These are phyloP conservation scores for Metschnikowia corniflorae DNA, from an alignment of 805 yeast species.

Conservation along the genomic window DNA sequence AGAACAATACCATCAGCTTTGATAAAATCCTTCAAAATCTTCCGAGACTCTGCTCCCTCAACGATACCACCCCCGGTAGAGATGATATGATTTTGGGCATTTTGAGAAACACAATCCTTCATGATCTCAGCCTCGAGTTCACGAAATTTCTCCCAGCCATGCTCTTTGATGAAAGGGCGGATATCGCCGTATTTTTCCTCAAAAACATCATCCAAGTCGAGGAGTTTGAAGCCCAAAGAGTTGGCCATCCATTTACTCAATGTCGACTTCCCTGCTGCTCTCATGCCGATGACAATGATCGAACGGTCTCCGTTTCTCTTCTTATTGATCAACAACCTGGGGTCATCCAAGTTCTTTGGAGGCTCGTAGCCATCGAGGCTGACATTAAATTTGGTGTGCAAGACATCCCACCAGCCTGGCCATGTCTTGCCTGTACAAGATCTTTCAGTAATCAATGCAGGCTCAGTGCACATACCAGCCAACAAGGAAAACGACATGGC, in stretches of 20 bases:
- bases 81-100: conserved; percentile 55
- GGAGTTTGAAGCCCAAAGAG: conserved; percentile 58
- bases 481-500: conserved; percentile 95
- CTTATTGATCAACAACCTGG: conserved; percentile 19
- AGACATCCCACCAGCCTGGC: conserved; percentile 99
- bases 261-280: conserved; percentile 95
- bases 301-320: conserved; percentile 46
- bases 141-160: conserved; percentile 91
- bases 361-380: conserved; percentile 67
- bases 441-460: conserved; percentile 78
- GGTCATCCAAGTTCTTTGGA: conserved; percentile 16
- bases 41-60: conserved; percentile 68
- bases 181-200: conserved; percentile 57
- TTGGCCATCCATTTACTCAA: conserved; percentile 76
- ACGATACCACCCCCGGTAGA: conserved; percentile 98
- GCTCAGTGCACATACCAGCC: conserved; percentile 64
- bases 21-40: conserved; percentile 51
- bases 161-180: conserved; percentile 52
- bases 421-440: conserved; percentile 95
- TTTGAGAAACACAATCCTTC: conserved; percentile 42
- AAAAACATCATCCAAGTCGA: conserved; percentile 75
- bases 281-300: conserved; percentile 88
- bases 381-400: conserved; percentile 65
- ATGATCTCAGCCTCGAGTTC: conserved; percentile 57
- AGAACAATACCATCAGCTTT: conserved; percentile 72